These are phyloP conservation scores for Ascomycota sp. DNA, from an alignment of 2,329 filamentous ascomycete genomes.

Conservation along the genomic window DNA sequence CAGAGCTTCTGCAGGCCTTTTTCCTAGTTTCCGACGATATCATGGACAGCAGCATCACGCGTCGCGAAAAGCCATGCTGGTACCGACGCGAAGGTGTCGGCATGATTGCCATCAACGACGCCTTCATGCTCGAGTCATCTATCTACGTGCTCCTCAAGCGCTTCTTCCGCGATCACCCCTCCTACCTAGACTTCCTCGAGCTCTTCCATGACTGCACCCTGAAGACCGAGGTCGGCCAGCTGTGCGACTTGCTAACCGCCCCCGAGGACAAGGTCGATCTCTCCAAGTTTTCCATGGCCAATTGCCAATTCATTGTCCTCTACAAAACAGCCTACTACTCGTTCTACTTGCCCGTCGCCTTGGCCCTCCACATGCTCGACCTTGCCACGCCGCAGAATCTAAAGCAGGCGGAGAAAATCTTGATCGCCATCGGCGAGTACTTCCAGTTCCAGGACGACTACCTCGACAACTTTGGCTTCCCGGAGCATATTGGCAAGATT, in stretches of 20 bases:
- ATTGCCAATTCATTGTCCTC: conserved; percentile 96
- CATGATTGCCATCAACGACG: conserved; percentile 95
- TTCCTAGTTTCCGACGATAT: conserved; percentile 98
- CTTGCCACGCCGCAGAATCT: conserved; percentile 77
- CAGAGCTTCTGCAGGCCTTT: conserved; percentile 94
- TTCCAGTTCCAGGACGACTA: conserved; percentile 99
- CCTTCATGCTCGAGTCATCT: conserved; percentile 78
- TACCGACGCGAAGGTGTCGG: conserved; percentile 78
- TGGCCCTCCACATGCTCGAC: conserved; percentile 71
- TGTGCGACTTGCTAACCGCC: conserved; percentile 85
- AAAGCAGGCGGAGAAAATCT: conserved; percentile 71
- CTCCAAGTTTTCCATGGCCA: conserved; percentile 84
- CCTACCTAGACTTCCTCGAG: conserved; percentile 82
- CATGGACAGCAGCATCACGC: conserved; percentile 91
- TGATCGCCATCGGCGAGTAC: conserved; percentile 95
- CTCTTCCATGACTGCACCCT: conserved; percentile 88
- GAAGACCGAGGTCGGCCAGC: conserved; percentile 90
- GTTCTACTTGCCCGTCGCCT: conserved; percentile 91
- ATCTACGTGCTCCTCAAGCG: conserved; percentile 90
- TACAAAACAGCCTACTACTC: conserved; percentile 99
- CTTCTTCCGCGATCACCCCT: conserved; percentile 71
- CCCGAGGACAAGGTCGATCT: conserved; percentile 87
- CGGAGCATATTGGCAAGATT: conserved; percentile 89
- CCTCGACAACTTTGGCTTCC: conserved; percentile 91
- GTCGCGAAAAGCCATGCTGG: conserved; percentile 89